Percentiles rank a stretch among this genome's conserved stretches.
Evolutionary conservation across 2,329 filamentous ascomycete species (phyloP).

Genomic region (Neonectria coccinea): DNA sequence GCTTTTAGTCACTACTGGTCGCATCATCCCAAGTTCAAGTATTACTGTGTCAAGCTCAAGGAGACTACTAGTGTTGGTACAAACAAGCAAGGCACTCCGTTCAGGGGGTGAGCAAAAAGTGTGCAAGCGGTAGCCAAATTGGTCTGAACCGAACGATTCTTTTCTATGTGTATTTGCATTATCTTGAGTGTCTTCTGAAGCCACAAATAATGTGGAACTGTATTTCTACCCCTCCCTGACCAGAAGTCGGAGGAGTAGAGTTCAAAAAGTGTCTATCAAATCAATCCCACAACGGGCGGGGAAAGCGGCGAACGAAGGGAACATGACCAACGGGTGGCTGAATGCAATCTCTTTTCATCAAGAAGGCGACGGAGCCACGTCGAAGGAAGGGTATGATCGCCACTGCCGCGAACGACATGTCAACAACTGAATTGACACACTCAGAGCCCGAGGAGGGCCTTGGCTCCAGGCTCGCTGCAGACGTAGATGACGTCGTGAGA

Average conservation of each 20-base stretch:
- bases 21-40: neutral
- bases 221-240: neutral
- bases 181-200: neutral
- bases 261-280: slow-evolving; percentile 31
- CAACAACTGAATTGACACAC: neutral
- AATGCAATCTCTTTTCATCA: neutral
- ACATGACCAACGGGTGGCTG: slow-evolving; percentile 17
- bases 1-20: neutral
- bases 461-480: slow-evolving; percentile 90
- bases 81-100: neutral
- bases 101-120: neutral
- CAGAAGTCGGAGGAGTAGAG: neutral
- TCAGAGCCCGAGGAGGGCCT: slow-evolving; percentile 69
- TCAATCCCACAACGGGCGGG: slow-evolving; percentile 15
- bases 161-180: neutral
- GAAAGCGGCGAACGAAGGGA: slow-evolving; percentile 36
- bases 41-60: neutral
- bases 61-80: neutral
- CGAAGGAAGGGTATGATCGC: neutral
- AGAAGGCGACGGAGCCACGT: neutral
- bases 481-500: slow-evolving; percentile 94
- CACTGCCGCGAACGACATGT: neutral
- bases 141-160: neutral
- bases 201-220: slow-evolving; percentile 2
- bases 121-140: neutral